These are phyloP conservation scores for Russula abietina DNA, from an alignment of 768 basidiomycete species.

Conservation along the genomic window DNA sequence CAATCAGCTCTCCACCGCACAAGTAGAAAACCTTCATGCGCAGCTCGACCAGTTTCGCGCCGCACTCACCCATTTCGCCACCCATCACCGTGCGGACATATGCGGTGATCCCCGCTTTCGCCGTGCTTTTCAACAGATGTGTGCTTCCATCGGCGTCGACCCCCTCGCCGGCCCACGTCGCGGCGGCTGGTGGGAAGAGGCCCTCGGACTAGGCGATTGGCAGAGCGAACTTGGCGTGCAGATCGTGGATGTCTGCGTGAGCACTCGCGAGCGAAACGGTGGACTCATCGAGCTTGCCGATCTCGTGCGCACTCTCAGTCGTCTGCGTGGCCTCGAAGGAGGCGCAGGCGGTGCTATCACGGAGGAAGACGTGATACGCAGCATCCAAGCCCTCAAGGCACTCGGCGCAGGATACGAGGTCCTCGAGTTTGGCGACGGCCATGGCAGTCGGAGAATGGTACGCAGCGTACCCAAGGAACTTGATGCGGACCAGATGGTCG, in stretches of 20 bases:
- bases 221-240: conserved; percentile 94
- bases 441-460: conserved; percentile 63
- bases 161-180: conserved; percentile 81
- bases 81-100: conserved; percentile 79
- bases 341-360: conserved; percentile 56
- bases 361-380: conserved; percentile 76
- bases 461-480: conserved; percentile 86
- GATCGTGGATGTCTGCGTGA: conserved; percentile 87
- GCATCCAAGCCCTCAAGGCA: conserved; percentile 82
- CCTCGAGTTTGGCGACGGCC: conserved; percentile 60
- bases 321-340: conserved; percentile 64
- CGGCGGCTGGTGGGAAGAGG: conserved; percentile 89
- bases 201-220: conserved; percentile 88
- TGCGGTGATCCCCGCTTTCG: conserved; percentile 79
- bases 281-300: conserved; percentile 89
- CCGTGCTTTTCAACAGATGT: conserved; percentile 94
- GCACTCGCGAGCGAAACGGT: conserved; percentile 83
- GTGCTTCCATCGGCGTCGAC: conserved; percentile 89
- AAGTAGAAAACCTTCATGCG: conserved; percentile 70
- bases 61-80: conserved; percentile 80
- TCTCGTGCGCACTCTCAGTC: conserved; percentile 69
- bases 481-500: conserved; percentile 80
- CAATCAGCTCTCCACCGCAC: conserved; percentile 63
- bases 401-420: conserved; percentile 91
- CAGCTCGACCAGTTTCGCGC: conserved; percentile 81